Conservation (phyloP, 1,284 basidiomycete species). For the Microbotryomycetes sp. region DNA sequence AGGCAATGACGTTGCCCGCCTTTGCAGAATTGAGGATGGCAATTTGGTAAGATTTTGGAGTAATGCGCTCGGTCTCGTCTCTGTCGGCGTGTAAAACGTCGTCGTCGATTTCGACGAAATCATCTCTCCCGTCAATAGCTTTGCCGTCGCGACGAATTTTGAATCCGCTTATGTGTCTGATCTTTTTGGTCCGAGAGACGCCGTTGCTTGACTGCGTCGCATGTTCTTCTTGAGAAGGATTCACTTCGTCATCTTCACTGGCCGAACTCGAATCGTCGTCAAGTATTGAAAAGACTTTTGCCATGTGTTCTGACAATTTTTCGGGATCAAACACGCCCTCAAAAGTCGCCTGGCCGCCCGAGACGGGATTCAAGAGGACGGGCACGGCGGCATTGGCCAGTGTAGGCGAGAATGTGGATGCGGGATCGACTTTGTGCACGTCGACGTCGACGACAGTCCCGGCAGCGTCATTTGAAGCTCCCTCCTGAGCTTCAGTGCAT, state of each 20-base stretch:
- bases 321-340: neutral
- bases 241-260: neutral
- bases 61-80: neutral
- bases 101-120: neutral
- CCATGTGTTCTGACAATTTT: neutral
- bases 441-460: neutral
- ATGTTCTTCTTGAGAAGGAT: neutral
- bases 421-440: neutral
- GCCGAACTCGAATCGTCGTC: neutral
- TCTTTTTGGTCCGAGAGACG: neutral
- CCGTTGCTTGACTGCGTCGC: neutral
- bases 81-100: neutral
- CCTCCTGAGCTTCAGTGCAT: too few species aligned
- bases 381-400: neutral
- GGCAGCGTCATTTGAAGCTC: too few species aligned
- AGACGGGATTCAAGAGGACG: neutral
- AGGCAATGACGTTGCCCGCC: slow-evolving; percentile 19
- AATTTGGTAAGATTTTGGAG: slow-evolving; percentile 11
- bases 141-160: neutral
- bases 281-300: neutral
- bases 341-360: neutral
- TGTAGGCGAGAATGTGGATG: neutral
- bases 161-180: neutral
- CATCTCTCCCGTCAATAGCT: neutral
- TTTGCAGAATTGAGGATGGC: slow-evolving; percentile 26